Percentiles rank a stretch among this genome's conserved stretches.
Evolutionary conservation across 1,284 basidiomycete genomes (phyloP).

Genomic region (Phlebopus sp.): DNA sequence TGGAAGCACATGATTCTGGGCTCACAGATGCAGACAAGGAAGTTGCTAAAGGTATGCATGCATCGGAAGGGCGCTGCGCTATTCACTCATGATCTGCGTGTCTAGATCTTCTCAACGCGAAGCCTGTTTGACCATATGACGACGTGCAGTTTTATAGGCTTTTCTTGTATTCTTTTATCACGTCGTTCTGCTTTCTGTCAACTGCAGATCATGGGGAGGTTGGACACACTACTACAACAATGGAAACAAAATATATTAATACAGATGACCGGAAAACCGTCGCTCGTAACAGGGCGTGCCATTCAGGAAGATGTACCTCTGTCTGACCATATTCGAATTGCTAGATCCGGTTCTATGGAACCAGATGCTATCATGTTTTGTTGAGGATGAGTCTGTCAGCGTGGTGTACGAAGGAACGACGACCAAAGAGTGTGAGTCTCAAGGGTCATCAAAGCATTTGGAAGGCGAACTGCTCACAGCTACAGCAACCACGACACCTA

Average conservation of each 20-base stretch:
- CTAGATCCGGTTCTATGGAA: constrained; percentile 76
- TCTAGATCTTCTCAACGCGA: constrained; percentile 62
- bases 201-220: constrained; percentile 5
- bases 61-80: neutral
- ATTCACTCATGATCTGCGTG: neutral
- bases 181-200: constrained; percentile 10
- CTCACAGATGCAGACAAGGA: constrained; percentile 82
- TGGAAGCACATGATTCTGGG: constrained; percentile 87
- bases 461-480: constrained; percentile 43
- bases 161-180: constrained; percentile 20
- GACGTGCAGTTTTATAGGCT: neutral
- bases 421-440: constrained; percentile 5
- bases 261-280: constrained; percentile 10
- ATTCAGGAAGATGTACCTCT: constrained; percentile 26
- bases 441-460: constrained; percentile 5
- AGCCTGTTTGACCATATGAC: constrained; percentile 43
- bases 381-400: constrained; percentile 68
- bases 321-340: constrained; percentile 79
- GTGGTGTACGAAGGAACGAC: too few relatives aligned
- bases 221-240: constrained; percentile 2
- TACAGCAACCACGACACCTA: constrained; percentile 75
- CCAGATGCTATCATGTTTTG: constrained; percentile 85
- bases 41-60: constrained; percentile 65
- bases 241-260: constrained; percentile 11
- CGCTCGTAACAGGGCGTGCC: too few relatives aligned